Conservation (phyloP, 2,329 filamentous ascomycete species). For the Graphilbum ipis-grandicollis region DNA sequence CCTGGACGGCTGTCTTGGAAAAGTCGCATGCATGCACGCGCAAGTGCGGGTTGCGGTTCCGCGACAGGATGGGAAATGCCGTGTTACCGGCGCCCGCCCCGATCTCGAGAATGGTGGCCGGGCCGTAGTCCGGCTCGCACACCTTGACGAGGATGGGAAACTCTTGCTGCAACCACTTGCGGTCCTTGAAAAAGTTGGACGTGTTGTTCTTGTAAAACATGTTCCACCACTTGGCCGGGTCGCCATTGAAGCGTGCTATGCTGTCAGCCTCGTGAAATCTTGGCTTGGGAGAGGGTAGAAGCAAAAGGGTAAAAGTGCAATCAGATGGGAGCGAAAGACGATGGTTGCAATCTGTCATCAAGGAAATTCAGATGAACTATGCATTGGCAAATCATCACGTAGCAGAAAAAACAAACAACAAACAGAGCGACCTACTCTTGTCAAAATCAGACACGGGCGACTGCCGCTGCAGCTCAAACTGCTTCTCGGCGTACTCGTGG, state of each 20-base stretch:
- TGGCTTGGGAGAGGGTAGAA: slow-evolving; percentile 4
- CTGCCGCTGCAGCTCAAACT: slow-evolving; percentile 71
- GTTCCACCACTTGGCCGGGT: slow-evolving; percentile 96
- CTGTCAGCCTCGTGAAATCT: too few species aligned
- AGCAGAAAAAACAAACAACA: too few species aligned
- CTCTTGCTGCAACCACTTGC: slow-evolving; percentile 93
- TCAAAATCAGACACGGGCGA: slow-evolving; percentile 87
- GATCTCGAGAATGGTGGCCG: slow-evolving; percentile 64
- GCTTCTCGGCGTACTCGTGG: slow-evolving; percentile 67
- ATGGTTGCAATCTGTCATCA: slow-evolving; percentile 43
- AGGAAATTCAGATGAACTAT: slow-evolving; percentile 58
- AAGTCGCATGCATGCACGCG: slow-evolving; percentile 93
- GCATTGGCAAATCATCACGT: slow-evolving; percentile 34
- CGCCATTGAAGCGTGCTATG: slow-evolving; percentile 63
- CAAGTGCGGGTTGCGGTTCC: slow-evolving; percentile 67
- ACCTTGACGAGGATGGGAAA: slow-evolving; percentile 76
- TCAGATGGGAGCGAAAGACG: slow-evolving; percentile 66
- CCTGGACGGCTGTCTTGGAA: slow-evolving; percentile 82
- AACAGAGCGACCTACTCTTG: too few species aligned
- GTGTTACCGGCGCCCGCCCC: slow-evolving; percentile 94
- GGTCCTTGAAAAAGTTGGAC: slow-evolving; percentile 95
- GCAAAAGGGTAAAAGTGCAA: slow-evolving; percentile 10
- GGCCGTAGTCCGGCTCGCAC: slow-evolving; percentile 51
- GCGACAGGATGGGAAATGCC: slow-evolving; percentile 73
- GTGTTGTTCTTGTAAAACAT: slow-evolving; percentile 96